These are phyloP conservation scores for Phytophthora agathidicida DNA, from an alignment of 352 stramenopile genomes.

Conservation along the genomic window DNA sequence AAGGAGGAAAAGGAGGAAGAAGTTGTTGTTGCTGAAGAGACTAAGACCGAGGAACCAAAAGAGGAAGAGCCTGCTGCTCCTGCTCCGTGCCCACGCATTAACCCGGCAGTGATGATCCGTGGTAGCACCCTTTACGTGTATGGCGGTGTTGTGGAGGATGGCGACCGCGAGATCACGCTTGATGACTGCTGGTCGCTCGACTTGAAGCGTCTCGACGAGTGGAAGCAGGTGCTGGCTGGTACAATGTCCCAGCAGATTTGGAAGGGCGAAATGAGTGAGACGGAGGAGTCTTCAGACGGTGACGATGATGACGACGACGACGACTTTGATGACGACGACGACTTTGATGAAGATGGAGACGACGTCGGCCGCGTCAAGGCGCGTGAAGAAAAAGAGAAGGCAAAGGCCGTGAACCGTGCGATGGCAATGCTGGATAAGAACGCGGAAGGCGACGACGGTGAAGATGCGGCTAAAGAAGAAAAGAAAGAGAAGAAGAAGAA, in stretches of 20 bases:
- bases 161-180: slow-evolving; percentile 95
- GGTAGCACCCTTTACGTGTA: slow-evolving; percentile 94
- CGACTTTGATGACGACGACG: slow-evolving; percentile 58
- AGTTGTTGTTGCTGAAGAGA: slow-evolving; percentile 21
- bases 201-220: slow-evolving; percentile 93
- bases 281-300: slow-evolving; percentile 84
- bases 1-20: slow-evolving; percentile 56
- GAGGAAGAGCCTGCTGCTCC: slow-evolving; percentile 33
- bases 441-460: slow-evolving; percentile 27
- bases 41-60: slow-evolving; percentile 21
- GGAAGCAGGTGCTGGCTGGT: slow-evolving; percentile 91
- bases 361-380: slow-evolving; percentile 13
- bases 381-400: slow-evolving; percentile 32
- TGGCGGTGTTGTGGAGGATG: slow-evolving; percentile 93
- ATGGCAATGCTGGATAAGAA: slow-evolving; percentile 67
- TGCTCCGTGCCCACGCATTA: slow-evolving; percentile 84
- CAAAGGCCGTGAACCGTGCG: slow-evolving; percentile 58
- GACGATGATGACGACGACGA: slow-evolving; percentile 76
- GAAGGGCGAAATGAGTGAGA: slow-evolving; percentile 86
- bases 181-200: slow-evolving; percentile 96
- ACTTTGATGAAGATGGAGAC: slow-evolving; percentile 36
- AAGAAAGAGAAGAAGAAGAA: slow-evolving; percentile 75
- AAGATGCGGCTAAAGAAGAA: slow-evolving; percentile 31
- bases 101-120: slow-evolving; percentile 86
- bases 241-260: slow-evolving; percentile 95